These are phyloP conservation scores for Arctostaphylos glauca DNA, from an alignment of 148 eudicot genomes.

Conservation along the genomic window DNA sequence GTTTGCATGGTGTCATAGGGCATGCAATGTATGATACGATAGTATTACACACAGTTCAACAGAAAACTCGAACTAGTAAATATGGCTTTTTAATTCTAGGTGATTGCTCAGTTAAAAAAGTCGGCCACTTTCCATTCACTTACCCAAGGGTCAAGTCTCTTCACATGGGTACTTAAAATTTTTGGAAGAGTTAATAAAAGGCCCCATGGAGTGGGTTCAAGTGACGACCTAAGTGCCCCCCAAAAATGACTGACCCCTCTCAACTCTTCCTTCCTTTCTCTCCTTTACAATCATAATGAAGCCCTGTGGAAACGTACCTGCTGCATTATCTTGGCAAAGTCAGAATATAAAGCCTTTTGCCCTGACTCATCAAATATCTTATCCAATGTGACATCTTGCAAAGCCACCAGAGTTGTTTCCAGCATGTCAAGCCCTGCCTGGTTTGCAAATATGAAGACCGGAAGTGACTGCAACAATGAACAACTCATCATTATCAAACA, in stretches of 20 bases:
- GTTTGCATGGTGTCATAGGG: background rate
- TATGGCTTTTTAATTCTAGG: background rate
- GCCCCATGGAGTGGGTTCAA: background rate
- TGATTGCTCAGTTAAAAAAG: background rate
- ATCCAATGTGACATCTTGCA: conserved; percentile 82
- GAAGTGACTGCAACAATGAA: conserved; percentile 62
- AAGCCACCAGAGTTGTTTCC: conserved; percentile 89
- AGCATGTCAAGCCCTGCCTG: conserved; percentile 97
- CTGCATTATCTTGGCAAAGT: conserved; percentile 78
- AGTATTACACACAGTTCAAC: background rate
- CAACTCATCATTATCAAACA: conserved; percentile 3
- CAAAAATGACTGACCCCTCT: background rate
- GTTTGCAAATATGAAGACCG: conserved; percentile 90
- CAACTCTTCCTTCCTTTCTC: background rate
- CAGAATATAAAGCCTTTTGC: conserved; percentile 54
- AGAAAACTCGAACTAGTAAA: background rate
- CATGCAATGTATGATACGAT: background rate
- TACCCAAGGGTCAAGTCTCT: background rate
- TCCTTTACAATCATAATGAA: background rate
- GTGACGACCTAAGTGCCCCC: background rate
- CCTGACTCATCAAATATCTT: conserved; percentile 87
- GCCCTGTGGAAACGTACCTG: conserved; percentile 50
- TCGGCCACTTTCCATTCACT: background rate
- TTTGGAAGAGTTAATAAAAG: background rate
- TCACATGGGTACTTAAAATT: background rate